A percentile compares a stretch with the other conserved stretches of the same genome.
These are phyloP conservation scores for Sphaerulina vaccinii DNA, from an alignment of 2,329 filamentous ascomycete genomes.

Conservation along the genomic window DNA sequence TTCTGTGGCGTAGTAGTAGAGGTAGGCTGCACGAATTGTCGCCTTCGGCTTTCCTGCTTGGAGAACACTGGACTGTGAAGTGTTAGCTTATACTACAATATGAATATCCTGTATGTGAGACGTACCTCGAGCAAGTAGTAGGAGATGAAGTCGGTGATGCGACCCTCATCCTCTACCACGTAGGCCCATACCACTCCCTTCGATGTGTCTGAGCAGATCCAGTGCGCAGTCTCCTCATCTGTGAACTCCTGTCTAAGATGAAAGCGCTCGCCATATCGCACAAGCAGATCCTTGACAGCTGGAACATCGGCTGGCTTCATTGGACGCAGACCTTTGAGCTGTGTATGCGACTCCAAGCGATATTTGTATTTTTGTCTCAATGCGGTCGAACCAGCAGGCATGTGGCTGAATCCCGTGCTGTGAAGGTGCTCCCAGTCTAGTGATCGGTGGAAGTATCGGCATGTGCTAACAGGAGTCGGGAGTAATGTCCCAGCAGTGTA, in stretches of 20 bases:
- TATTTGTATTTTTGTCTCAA: conserved; percentile 83
- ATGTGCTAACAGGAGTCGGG: conserved; percentile 87
- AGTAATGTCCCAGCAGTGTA: conserved; percentile 92
- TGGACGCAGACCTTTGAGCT: conserved; percentile 70
- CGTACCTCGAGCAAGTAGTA: conserved; percentile 81
- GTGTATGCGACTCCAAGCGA: conserved; percentile 67
- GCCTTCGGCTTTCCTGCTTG: conserved; percentile 71
- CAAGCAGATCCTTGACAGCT: conserved; percentile 70
- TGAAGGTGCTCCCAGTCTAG: conserved; percentile 96
- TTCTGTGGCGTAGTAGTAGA: conserved; percentile 95
- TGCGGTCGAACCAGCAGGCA: conserved; percentile 80
- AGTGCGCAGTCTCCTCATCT: conserved; percentile 80
- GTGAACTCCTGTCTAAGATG: conserved; percentile 81
- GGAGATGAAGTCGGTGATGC: conserved; percentile 94
- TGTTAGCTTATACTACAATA: conserved; percentile 9
- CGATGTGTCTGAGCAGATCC: conserved; percentile 70
- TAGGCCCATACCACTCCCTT: conserved; percentile 93
- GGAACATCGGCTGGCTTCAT: conserved; percentile 80
- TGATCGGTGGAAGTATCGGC: conserved; percentile 90
- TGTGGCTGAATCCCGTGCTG: conserved; percentile 88
- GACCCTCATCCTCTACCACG: conserved; percentile 74
- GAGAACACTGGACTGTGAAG: conserved; percentile 71
- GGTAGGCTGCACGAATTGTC: conserved; percentile 83
- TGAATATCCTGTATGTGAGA: not conserved
- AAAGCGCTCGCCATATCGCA: conserved; percentile 74